These are phyloP conservation scores for Escovopsis sp. DNA, from an alignment of 2,329 filamentous ascomycete genomes.

Conservation along the genomic window DNA sequence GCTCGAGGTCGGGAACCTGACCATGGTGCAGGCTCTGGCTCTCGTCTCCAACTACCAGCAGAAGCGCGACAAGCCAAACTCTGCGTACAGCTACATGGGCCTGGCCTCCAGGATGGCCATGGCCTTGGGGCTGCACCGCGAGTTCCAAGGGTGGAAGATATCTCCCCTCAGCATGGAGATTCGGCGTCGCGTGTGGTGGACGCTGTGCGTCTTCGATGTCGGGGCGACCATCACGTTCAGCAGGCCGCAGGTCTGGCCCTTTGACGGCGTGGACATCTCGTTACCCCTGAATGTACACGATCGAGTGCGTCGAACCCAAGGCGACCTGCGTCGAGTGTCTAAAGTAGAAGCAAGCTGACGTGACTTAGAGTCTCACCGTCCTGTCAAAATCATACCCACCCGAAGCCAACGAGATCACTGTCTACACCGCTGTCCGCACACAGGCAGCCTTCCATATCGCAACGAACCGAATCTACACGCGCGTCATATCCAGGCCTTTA, in stretches of 20 bases:
- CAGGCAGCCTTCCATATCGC: conserved; percentile 31
- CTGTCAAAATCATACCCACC: conserved; percentile 18
- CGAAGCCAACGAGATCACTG: conserved; percentile 24
- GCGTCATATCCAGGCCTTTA: conserved; percentile 28
- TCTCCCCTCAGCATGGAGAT: conserved; percentile 21
- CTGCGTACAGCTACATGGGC: conserved; percentile 36
- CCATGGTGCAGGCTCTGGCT: conserved; percentile 29
- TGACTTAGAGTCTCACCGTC: conserved; percentile 16
- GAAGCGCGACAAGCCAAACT: conserved; percentile 35
- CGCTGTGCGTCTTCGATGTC: conserved; percentile 28
- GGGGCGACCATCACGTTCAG: conserved; percentile 34
- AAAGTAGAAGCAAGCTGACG: not conserved
- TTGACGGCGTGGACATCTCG: conserved; percentile 26
- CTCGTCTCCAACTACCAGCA: conserved; percentile 34
- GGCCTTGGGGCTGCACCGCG: conserved; percentile 34
- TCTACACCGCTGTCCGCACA: conserved; percentile 27
- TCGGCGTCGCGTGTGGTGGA: conserved; percentile 23
- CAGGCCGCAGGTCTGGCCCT: conserved; percentile 25
- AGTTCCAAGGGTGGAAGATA: conserved; percentile 20
- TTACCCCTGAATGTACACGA: conserved; percentile 30
- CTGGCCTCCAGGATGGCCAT: conserved; percentile 35
- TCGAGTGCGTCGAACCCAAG: conserved; percentile 10
- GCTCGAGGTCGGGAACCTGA: conserved; percentile 30
- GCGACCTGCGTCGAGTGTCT: conserved; percentile 3
- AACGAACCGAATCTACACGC: conserved; percentile 29